Evolutionary conservation across 768 basidiomycete genomes (phyloP).

Genomic region (Suillus subaureus): DNA sequence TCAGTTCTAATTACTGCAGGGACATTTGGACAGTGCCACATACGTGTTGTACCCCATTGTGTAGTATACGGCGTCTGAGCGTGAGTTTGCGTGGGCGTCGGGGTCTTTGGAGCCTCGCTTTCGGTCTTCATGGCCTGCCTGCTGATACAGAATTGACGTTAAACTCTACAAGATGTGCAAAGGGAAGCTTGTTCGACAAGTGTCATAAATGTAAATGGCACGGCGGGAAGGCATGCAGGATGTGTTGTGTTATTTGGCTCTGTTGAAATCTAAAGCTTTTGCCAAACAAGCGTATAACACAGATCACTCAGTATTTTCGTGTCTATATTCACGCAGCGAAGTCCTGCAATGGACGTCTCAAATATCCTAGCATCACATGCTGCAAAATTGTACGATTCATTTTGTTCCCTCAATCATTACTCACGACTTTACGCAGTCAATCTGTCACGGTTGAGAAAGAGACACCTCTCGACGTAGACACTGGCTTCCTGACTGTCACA

Average conservation of each 20-base stretch:
- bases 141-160: background rate
- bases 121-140: constrained; percentile 44
- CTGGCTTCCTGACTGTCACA: constrained; percentile 81
- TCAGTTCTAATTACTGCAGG: constrained; percentile 2
- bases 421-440: constrained; percentile 47
- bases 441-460: constrained; percentile 76
- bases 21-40: constrained; percentile 16
- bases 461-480: constrained; percentile 76
- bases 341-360: constrained; percentile 75
- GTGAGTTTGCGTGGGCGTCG: constrained; percentile 34
- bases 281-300: constrained; percentile 11
- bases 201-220: background rate
- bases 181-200: background rate
- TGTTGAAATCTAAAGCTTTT: constrained; percentile 25
- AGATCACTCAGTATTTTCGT: constrained; percentile 1
- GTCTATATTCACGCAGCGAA: constrained; percentile 1
- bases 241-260: constrained; percentile 18
- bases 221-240: background rate
- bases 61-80: constrained; percentile 35
- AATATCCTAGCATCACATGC: constrained; percentile 74
- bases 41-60: constrained; percentile 44
- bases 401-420: background rate
- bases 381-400: constrained; percentile 62
- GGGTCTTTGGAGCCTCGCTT: constrained; percentile 36
- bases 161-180: background rate